These are phyloP conservation scores for Dichotomocladium elegans DNA, from an alignment of 371 early-diverging fungal genomes.

Conservation along the genomic window DNA sequence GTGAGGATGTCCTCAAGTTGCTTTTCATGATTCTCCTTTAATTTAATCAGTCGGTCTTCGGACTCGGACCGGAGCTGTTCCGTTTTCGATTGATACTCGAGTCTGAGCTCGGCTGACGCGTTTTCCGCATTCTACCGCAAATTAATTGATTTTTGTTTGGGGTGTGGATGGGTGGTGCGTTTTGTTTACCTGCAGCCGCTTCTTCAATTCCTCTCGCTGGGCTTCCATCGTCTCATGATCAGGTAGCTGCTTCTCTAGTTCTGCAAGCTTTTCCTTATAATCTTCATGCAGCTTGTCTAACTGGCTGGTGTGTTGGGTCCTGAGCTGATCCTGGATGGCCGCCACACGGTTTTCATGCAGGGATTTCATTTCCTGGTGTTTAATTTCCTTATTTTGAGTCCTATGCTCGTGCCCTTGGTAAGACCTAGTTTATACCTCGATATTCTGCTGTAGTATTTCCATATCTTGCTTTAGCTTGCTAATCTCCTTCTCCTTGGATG, in stretches of 20 bases:
- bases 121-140: background rate
- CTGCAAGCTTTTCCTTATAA: slow-evolving; percentile 8
- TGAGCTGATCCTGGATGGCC: slow-evolving; percentile 12
- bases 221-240: slow-evolving; percentile 7
- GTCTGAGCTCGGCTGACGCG: background rate
- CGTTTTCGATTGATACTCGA: background rate
- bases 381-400: no score
- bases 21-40: background rate
- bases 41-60: background rate
- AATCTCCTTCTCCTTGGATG: slow-evolving; percentile 14
- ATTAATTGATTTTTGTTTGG: background rate
- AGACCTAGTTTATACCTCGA: slow-evolving; percentile 15
- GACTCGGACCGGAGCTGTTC: background rate
- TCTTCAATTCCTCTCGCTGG: slow-evolving; percentile 3
- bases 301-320: slow-evolving; percentile 13
- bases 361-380: slow-evolving; percentile 17
- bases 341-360: slow-evolving; percentile 18
- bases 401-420: no score
- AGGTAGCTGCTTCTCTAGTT: slow-evolving; percentile 3
- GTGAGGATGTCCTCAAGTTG: background rate
- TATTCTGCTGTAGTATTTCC: slow-evolving; percentile 10
- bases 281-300: slow-evolving; percentile 6
- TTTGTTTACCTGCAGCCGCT: slow-evolving; percentile 4
- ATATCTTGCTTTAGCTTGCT: slow-evolving; percentile 10
- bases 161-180: background rate